Base-by-base conservation (phyloP, 2,329 filamentous ascomycete species). In the Ophiostoma sp. region DNA sequence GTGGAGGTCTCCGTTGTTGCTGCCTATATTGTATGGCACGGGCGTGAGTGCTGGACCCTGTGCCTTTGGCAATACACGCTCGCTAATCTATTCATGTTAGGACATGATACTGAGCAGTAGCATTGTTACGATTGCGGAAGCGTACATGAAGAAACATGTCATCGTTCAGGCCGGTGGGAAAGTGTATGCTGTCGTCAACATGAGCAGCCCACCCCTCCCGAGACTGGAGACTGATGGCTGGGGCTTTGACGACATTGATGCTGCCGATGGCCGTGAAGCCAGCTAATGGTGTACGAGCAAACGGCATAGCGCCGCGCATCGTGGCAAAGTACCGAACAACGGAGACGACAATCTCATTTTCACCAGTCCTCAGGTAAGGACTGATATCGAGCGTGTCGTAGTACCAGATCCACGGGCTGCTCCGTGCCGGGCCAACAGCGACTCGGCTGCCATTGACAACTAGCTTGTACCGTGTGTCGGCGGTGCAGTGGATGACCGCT, bases 391-490 rank as follows among this genome's bases (percentile, higher is more conserved):
- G 42, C 0, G 72, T 72, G 67, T 77, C 76, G 66, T 76, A 78
- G 70, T 75, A 77, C 76, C 76, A 78, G 38, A 76, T 73, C 65
- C 73, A 71, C 0, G 73, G 75, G 65, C 76, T 78, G 38, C 79
- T 74, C 45, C 77, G 74, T 1, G 75, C 73, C 2, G 79, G 79
- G 1, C 79, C 79, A 2, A 78, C 74, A 3, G 76, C 74, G 14
- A 79, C 73, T 9, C 75, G 74, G 0, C n/a, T 65, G 3, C 75
- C 75, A 73, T 81, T 81, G 55, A 81, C 74, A 41, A 73, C 74
- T 2, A 81, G 73, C 66, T 81, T 81, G 73, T 81, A 81, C 8
- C 78, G 74, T 5, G 79, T 81, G 49, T 81, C 79, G 5, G 79
- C 79, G 0, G 78, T 76, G 69, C 77, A 60, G 18, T 70, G 70